Conservation (phyloP, 441 rosid species). For the Metrosideros polymorpha region DNA sequence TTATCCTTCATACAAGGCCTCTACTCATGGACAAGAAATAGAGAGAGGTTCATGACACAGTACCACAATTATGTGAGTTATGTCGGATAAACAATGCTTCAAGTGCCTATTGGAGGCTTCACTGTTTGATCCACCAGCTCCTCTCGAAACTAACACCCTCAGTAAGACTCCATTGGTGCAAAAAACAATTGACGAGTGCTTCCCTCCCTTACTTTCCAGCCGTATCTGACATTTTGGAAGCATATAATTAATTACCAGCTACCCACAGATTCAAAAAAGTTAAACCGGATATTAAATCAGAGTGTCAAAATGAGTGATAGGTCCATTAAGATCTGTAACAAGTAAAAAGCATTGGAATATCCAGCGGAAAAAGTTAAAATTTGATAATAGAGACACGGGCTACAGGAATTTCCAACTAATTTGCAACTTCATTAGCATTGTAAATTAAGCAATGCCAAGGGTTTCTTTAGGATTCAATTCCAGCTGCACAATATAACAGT, state of each 20-base stretch:
- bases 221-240: constrained; percentile 46
- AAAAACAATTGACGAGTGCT: constrained; percentile 80
- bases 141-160: constrained; percentile 68
- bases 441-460: background rate
- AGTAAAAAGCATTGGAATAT: background rate
- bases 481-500: background rate
- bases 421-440: background rate
- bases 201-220: constrained; percentile 86
- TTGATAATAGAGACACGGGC: background rate
- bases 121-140: constrained; percentile 22
- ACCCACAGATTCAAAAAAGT: background rate
- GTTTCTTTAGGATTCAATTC: background rate
- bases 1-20: background rate
- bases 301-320: background rate
- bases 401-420: background rate
- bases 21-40: background rate
- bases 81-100: constrained; percentile 37
- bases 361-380: background rate
- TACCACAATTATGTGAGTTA: constrained; percentile 98
- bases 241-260: background rate
- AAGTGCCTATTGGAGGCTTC: constrained; percentile 15
- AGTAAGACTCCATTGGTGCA: constrained; percentile 93
- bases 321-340: background rate
- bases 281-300: background rate
- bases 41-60: background rate